Evolutionary conservation across 495 filamentous ascomycete genomes (phyloP), one percentile per base, ranked within the genome.

Genomic region (Talaromyces trachyspermus): DNA sequence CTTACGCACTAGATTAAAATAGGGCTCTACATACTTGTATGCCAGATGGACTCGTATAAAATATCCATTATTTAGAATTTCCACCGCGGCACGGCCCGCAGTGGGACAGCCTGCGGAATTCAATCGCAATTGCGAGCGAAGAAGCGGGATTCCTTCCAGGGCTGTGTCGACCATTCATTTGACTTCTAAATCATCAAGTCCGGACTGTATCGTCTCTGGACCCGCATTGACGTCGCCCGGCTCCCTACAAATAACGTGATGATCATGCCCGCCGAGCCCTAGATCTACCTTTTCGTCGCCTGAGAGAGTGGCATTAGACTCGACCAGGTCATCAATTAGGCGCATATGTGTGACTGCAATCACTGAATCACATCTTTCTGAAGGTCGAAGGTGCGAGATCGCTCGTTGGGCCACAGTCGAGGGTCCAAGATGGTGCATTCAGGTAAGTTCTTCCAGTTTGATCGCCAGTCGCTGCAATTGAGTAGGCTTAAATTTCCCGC

Each of bases 341-440:
- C 43, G 43, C 43, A 46, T 46, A 17, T 46, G 43, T 26, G n/a
- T 46, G 20, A 46, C 33, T 22, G 43, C 43, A 35, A 46, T 46
- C 25, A 46, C 43, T 4, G 33, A 18, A 32, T 46, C 43, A 8
- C 43, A 46, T 35, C 22, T 9, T 14, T 46, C 12, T 14, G 27
- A 22, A 15, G 33, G 8, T 10, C 43, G 26, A 11, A 46, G 33
- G 9, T 17, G 27, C 6, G 25, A 35, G 11, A 26, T 26, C 9
- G 33, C 14, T 22, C 43, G 6, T 17, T 35, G 27, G 2, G 43
- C n/a, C 17, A 46, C 43, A 35, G 15, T 15, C 5, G 20, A 26
- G 1, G 43, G 43, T 14, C n/a, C 14, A 46, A 32, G 22, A 46
- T 46, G 24, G 27, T 32, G 22, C 25, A n/a, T 15, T 26, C 25